Evolutionary conservation across 495 filamentous ascomycete genomes (phyloP).

Genomic region (Neurospora sp.): DNA sequence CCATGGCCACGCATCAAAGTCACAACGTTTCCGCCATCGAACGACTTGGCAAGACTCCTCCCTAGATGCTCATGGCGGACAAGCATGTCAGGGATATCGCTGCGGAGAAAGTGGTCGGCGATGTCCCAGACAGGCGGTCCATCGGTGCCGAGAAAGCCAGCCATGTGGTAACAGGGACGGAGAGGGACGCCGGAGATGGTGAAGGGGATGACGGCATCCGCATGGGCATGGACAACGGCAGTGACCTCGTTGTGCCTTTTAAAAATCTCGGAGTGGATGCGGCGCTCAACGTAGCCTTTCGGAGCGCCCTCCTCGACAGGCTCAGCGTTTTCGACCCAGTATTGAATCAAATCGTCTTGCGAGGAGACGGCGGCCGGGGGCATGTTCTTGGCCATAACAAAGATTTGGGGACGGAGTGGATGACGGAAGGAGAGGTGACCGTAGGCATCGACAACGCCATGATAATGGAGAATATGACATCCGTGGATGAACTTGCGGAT

Average conservation of each 20-base stretch:
- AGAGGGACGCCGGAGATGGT: constrained; percentile 32
- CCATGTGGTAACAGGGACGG: constrained; percentile 34
- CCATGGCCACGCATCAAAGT: constrained; percentile 42
- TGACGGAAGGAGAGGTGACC: constrained; percentile 44
- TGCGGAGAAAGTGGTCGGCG: constrained; percentile 11
- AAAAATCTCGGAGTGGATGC: constrained; percentile 44
- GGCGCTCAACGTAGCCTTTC: constrained; percentile 34
- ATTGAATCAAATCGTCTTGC: constrained; percentile 33
- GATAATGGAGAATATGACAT: constrained; percentile 23
- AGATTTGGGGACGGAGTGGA: constrained; percentile 25
- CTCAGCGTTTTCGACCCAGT: constrained; percentile 27
- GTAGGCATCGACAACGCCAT: constrained; percentile 41
- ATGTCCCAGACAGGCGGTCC: constrained; percentile 29
- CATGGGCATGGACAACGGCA: constrained; percentile 39
- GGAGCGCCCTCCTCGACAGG: constrained; percentile 25
- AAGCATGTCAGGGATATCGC: constrained; percentile 30
- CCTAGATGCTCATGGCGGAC: constrained; percentile 28
- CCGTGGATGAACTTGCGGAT: constrained; percentile 15
- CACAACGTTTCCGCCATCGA: constrained; percentile 21
- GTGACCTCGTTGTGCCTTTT: constrained; percentile 31
- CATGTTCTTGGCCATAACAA: constrained; percentile 36
- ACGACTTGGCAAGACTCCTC: constrained; percentile 14
- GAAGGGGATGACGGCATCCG: constrained; percentile 36
- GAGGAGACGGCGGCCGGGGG: constrained; percentile 37
- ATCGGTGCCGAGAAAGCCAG: constrained; percentile 30